Base-by-base conservation (phyloP, 768 basidiomycete species). In the Tulasnella sp. region DNA sequence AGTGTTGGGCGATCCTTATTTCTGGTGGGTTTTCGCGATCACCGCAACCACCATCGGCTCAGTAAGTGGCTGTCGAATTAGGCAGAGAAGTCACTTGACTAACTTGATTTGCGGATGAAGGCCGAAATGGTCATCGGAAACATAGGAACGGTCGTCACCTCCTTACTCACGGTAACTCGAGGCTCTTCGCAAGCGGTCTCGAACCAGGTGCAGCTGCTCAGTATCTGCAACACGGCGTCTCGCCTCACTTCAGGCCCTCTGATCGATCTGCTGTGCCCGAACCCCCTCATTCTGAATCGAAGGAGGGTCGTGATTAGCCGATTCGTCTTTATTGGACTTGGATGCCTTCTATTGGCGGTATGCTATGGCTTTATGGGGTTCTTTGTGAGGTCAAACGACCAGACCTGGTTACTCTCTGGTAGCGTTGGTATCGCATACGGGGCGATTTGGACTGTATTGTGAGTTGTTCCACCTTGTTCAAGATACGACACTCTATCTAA, bases 381-480 rank as follows among this genome's bases (percentile, higher is more conserved):
- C 34, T 72, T 68, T 6, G 71, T 79, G 9, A 70, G 67, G 42
- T 72, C 75, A 2, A 78, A 77, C 62, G 71, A 69, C 35, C 71
- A 73, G 23, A 46, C 86, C n/a, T 86, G 84, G 86, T 64, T 70
- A n/a, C 68, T 88, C 49, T 86, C 84, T 34, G 64, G 83, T 41
- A 79, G 82, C 6, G 78, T 77, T 2, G 87, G 87, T 2, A 64
- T 79, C 25, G 77, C 77, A 6, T 88, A 90, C 60, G 86, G 87
- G 37, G 69, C 75, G 25, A 71, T 77, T 4, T 89, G 86, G 64
- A 84, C 84, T 0, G 69, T 86, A 19, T 65, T 86, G 84, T 86
- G 66, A 65, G 83, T 75, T 19, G 34, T 59, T 25, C 9, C 11
- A 32, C 29, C 37, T 50, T 7, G n/a, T 36, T 17, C 43, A 49